Conservation (phyloP, 352 stramenopile species). For the Salisapilia sapeloensis region DNA sequence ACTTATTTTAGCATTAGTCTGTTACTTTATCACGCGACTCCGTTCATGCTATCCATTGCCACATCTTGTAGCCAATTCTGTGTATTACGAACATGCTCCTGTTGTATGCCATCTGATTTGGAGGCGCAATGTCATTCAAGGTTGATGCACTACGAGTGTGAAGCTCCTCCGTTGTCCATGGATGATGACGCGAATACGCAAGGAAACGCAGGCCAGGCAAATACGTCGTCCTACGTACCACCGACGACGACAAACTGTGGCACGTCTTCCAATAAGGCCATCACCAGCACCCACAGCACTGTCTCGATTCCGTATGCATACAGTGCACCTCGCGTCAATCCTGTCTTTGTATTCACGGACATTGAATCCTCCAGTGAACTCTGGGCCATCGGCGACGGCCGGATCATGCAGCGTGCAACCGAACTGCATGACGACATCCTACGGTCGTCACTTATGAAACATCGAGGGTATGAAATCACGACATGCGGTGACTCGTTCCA, state of each 20-base stretch:
- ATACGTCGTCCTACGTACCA: too few species aligned
- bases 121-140: conserved; percentile 14
- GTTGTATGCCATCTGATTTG: conserved; percentile 24
- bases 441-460: conserved; percentile 18
- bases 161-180: too few species aligned
- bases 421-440: conserved; percentile 50
- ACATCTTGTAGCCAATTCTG: conserved; percentile 39
- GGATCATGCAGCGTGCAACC: conserved; percentile 28
- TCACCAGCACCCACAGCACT: too few species aligned
- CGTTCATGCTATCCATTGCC: conserved; percentile 13
- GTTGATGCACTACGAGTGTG: conserved; percentile 12
- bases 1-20: conserved; percentile 22
- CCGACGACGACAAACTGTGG: neutral
- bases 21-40: conserved; percentile 18
- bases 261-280: neutral
- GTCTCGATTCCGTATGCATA: too few species aligned
- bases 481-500: conserved; percentile 55
- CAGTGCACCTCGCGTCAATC: too few species aligned
- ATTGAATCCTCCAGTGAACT: conserved; percentile 61
- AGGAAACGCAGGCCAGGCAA: too few species aligned
- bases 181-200: too few species aligned
- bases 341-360: conserved; percentile 63
- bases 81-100: conserved; percentile 16
- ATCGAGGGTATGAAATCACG: conserved; percentile 60
- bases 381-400: conserved; percentile 31